A percentile compares a stretch with the other conserved stretches of the same genome.
phyloP scores from a whole-genome alignment of 768 basidiomycete species.

The Boletellus sp. region DNA sequence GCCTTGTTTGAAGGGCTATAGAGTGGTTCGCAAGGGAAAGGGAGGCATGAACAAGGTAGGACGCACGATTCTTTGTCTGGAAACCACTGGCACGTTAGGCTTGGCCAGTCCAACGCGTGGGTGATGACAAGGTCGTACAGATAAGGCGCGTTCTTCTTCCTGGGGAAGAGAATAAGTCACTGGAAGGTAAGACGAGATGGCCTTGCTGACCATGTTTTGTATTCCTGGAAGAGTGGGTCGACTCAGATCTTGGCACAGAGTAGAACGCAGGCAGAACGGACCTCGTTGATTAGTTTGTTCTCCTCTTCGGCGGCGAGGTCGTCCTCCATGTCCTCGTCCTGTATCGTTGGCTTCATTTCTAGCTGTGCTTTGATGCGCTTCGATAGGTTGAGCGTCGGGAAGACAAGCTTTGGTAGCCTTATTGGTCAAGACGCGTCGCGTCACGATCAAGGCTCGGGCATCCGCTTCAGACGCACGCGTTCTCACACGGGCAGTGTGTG shows the following conservation, averaged over 20 bases:
- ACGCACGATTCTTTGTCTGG: constrained; percentile 92
- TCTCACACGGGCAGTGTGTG: background rate
- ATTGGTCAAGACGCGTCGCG: constrained; percentile 27
- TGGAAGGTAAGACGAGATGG: background rate
- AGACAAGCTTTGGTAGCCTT: background rate
- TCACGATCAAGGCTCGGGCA: constrained; percentile 1
- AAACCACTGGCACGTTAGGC: constrained; percentile 97
- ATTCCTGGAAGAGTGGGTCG: constrained; percentile 50
- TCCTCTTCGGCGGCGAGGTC: constrained; percentile 81
- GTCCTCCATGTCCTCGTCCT: constrained; percentile 69
- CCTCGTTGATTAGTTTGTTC: constrained; percentile 87
- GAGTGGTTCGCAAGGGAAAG: background rate
- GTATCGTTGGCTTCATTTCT: constrained; percentile 45
- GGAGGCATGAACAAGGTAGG: background rate
- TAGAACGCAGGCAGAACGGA: constrained; percentile 30
- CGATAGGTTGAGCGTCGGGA: background rate
- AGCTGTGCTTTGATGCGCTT: background rate
- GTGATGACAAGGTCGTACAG: constrained; percentile 97
- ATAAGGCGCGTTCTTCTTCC: constrained; percentile 97
- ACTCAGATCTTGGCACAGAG: constrained; percentile 8
- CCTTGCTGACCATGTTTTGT: constrained; percentile 72
- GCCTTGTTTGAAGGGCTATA: constrained; percentile 84
- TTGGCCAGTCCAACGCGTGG: constrained; percentile 97
- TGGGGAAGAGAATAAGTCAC: constrained; percentile 30
- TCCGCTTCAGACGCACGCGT: background rate